Evolutionary conservation across 108 stramenopile species (phyloP).

Genomic region (Nitzschia sp.): DNA sequence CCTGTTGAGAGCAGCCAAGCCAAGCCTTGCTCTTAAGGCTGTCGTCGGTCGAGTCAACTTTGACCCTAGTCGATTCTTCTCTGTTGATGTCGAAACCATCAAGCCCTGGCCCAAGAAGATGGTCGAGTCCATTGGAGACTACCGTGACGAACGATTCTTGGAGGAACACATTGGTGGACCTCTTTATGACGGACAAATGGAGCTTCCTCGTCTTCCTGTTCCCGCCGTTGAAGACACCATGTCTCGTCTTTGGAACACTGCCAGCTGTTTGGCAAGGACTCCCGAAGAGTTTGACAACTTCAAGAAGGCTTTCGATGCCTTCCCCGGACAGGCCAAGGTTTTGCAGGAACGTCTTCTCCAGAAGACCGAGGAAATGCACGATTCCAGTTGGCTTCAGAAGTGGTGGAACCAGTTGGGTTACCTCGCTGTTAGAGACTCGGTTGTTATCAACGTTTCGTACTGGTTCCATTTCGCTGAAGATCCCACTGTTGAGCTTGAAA

Average conservation of each 20-base stretch:
- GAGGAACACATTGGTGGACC: slow-evolving; percentile 57
- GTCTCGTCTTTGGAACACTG: slow-evolving; percentile 63
- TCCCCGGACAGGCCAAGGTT: slow-evolving; percentile 53
- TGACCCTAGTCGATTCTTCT: not conserved
- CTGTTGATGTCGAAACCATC: not conserved
- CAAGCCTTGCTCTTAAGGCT: not conserved
- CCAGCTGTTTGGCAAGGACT: slow-evolving; percentile 58
- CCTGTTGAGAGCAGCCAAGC: not conserved
- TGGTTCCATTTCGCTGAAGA: slow-evolving; percentile 86
- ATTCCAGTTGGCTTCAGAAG: slow-evolving; percentile 73
- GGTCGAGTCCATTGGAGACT: slow-evolving; percentile 73
- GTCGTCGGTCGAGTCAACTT: slow-evolving; percentile 1
- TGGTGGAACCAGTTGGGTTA: slow-evolving; percentile 90
- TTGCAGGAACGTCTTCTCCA: slow-evolving; percentile 65
- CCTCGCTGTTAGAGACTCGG: slow-evolving; percentile 82
- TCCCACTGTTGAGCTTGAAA: slow-evolving; percentile 35
- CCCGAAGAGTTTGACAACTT: slow-evolving; percentile 55
- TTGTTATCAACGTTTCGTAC: slow-evolving; percentile 84
- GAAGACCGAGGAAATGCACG: slow-evolving; percentile 50
- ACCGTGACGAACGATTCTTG: slow-evolving; percentile 63
- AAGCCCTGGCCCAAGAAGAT: slow-evolving; percentile 59
- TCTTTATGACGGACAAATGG: slow-evolving; percentile 61
- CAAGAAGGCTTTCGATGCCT: slow-evolving; percentile 48
- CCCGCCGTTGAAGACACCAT: slow-evolving; percentile 69
- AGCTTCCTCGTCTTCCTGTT: slow-evolving; percentile 69